Evolutionary conservation across 768 basidiomycete genomes (phyloP).

Genomic region (Amanita pallidorosea): DNA sequence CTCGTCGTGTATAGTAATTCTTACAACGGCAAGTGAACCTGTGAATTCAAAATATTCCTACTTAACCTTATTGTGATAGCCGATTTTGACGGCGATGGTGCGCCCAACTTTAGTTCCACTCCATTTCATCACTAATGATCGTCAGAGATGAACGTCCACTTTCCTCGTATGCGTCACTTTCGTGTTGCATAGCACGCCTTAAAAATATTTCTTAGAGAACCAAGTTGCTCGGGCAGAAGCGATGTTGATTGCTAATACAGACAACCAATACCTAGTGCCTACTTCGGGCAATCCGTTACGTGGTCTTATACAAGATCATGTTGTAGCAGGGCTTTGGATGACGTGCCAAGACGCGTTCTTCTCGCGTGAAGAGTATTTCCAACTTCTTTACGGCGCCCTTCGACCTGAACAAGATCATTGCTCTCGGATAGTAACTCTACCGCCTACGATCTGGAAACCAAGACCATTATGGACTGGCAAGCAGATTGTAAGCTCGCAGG

Average conservation of each 20-base stretch:
- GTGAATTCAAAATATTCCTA: background rate
- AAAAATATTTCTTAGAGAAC: constrained; percentile 51
- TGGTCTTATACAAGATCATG: constrained; percentile 97
- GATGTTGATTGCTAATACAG: constrained; percentile 89
- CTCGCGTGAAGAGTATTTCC: constrained; percentile 90
- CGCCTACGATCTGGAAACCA: constrained; percentile 91
- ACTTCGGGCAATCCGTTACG: constrained; percentile 97
- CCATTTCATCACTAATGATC: constrained; percentile 11
- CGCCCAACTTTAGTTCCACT: constrained; percentile 11
- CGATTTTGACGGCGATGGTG: constrained; percentile 90
- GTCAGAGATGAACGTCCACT: constrained; percentile 98
- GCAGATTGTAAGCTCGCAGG: constrained; percentile 66
- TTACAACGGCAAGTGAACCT: constrained; percentile 66
- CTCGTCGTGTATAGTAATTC: constrained; percentile 59
- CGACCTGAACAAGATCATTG: constrained; percentile 68
- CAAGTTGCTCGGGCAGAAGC: constrained; percentile 93
- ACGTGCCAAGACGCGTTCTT: constrained; percentile 93
- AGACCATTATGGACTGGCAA: constrained; percentile 94
- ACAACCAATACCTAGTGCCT: constrained; percentile 98
- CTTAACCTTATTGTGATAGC: constrained; percentile 26
- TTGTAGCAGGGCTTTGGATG: constrained; percentile 99
- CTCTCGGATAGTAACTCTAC: constrained; percentile 67
- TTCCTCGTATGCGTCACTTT: constrained; percentile 66
- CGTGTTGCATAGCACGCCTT: background rate
- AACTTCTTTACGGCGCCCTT: constrained; percentile 89